Percentiles rank a stretch among this genome's conserved stretches.
phyloP scores from a whole-genome alignment of 2,329 filamentous ascomycete species.

The Clarireedia monteithiana region DNA sequence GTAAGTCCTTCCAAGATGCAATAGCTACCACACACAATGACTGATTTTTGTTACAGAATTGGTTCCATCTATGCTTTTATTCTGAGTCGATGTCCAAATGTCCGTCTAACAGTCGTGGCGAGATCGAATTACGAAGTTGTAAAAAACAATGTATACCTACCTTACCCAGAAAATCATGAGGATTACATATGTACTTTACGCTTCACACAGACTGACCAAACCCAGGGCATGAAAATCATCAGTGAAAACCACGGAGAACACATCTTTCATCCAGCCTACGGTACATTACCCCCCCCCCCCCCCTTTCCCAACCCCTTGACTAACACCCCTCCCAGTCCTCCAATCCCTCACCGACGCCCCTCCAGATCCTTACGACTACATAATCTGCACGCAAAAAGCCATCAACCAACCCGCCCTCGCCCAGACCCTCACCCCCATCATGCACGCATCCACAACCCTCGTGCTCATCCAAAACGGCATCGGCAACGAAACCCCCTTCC shows the following conservation, averaged over 20 bases:
- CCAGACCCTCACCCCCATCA: constrained; percentile 27
- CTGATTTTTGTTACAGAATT: constrained; percentile 33
- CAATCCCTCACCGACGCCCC: constrained; percentile 40
- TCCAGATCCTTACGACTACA: constrained; percentile 42
- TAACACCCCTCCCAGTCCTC: constrained; percentile 31
- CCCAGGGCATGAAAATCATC: constrained; percentile 39
- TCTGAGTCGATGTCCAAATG: constrained; percentile 34
- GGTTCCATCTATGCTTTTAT: constrained; percentile 52
- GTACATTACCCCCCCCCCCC: constrained; percentile 20
- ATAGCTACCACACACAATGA: not conserved
- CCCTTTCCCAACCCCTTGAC: not conserved
- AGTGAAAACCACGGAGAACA: constrained; percentile 50
- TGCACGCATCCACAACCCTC: constrained; percentile 40
- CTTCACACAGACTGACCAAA: not conserved
- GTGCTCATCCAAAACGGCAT: constrained; percentile 55
- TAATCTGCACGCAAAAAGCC: constrained; percentile 50
- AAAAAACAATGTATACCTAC: constrained; percentile 35
- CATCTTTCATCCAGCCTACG: constrained; percentile 38
- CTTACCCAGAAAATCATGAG: constrained; percentile 18
- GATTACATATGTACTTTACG: constrained; percentile 16
- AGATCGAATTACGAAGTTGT: constrained; percentile 53
- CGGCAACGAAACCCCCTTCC: constrained; percentile 48
- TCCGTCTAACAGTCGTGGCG: constrained; percentile 51
- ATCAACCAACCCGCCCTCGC: constrained; percentile 35
- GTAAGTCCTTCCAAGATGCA: not conserved